A percentile compares a stretch with the other conserved stretches of the same genome.
Evolutionary conservation across 768 basidiomycete species (phyloP).

Genomic region (Pluteus cervinus): DNA sequence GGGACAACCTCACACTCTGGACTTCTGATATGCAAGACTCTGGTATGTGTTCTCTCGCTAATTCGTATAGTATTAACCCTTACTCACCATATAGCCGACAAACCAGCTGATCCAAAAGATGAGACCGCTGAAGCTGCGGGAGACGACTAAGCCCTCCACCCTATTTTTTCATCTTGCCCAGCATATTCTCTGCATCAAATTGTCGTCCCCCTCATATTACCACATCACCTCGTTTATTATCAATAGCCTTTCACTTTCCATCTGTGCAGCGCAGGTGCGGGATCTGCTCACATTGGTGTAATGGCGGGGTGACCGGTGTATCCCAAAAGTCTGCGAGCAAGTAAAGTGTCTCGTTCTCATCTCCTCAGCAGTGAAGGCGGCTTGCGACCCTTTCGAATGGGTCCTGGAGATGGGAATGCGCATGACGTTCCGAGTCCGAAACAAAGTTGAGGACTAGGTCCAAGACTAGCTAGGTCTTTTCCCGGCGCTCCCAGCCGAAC

Average conservation of each 20-base stretch:
- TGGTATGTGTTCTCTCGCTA: constrained; percentile 41
- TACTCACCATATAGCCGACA: constrained; percentile 41
- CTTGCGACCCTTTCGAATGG: too few species aligned
- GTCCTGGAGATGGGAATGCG: too few species aligned
- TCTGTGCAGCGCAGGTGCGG: too few species aligned
- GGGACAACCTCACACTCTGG: constrained; percentile 97
- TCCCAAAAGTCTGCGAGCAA: too few species aligned
- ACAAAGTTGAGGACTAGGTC: too few species aligned
- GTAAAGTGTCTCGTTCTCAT: too few species aligned
- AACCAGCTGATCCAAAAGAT: constrained; percentile 63
- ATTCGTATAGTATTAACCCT: constrained; percentile 1
- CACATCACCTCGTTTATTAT: constrained; percentile 1
- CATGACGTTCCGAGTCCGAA: too few species aligned
- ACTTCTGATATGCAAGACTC: constrained; percentile 96
- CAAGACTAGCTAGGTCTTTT: too few species aligned
- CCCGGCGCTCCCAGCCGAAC: too few species aligned
- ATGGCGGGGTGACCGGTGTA: too few species aligned
- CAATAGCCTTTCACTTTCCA: constrained; percentile 1
- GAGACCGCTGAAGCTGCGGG: constrained; percentile 54
- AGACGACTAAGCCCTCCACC: constrained; percentile 49
- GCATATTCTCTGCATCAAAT: constrained; percentile 12
- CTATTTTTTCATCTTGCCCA: constrained; percentile 12
- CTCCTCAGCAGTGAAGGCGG: too few species aligned
- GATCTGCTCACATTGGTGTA: too few species aligned
- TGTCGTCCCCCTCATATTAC: constrained; percentile 8